phyloP scores from a whole-genome alignment of 139 green algal genomes.

The Volvox africanus region DNA sequence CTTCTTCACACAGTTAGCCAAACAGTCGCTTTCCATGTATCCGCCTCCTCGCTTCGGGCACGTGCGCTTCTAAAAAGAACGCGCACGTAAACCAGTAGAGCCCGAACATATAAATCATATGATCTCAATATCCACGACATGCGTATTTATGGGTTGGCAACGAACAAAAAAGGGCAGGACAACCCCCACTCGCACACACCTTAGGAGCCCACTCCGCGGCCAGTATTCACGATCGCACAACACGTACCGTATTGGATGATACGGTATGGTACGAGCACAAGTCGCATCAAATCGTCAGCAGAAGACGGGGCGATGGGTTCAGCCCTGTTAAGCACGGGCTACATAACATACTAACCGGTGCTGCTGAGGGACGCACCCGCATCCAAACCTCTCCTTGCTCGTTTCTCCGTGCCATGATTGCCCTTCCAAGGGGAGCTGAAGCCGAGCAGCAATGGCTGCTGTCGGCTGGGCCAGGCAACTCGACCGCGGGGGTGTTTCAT shows the following conservation, averaged over 20 bases:
- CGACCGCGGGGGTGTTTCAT: too few species aligned
- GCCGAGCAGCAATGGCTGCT: constrained; percentile 28
- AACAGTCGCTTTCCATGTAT: not conserved
- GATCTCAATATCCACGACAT: not conserved
- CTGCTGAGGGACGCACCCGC: too few species aligned
- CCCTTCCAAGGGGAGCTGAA: not conserved
- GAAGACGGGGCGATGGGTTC: too few species aligned
- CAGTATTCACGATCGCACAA: not conserved
- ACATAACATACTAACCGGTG: too few species aligned
- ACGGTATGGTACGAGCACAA: too few species aligned
- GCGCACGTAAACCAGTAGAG: too few species aligned
- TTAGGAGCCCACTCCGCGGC: not conserved
- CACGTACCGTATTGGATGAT: not conserved
- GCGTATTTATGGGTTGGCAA: not conserved
- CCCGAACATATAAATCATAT: too few species aligned
- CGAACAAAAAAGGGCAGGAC: constrained; percentile 16
- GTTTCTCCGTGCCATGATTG: not conserved
- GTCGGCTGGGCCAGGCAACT: not conserved
- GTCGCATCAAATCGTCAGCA: too few species aligned
- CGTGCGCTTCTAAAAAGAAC: too few species aligned
- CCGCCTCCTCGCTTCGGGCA: too few species aligned
- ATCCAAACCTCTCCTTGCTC: too few species aligned
- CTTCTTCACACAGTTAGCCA: not conserved
- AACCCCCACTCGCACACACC: not conserved
- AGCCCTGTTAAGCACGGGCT: too few species aligned